Evolutionary conservation across 805 yeast genomes (phyloP).

Genomic region (Zygosaccharomyces gambellarensis): DNA sequence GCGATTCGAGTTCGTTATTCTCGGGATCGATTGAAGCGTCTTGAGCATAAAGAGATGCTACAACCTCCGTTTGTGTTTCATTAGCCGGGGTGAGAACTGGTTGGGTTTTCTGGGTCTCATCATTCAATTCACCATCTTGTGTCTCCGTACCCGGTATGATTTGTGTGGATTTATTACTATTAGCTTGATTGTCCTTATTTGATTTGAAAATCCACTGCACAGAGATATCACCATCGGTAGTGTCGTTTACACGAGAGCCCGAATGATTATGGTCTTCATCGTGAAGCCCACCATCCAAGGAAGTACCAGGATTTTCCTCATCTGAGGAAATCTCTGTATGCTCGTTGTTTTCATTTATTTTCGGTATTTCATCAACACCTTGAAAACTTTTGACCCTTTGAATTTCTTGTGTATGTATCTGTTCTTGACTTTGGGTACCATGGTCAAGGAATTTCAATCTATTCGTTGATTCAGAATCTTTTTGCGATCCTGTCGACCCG

Average conservation of each 20-base stretch:
- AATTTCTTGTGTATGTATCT: background rate
- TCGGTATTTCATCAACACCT: background rate
- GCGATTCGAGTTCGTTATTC: slow-evolving; percentile 1
- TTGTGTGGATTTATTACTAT: slow-evolving; percentile 21
- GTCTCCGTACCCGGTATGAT: slow-evolving; percentile 15
- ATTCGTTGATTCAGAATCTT: background rate
- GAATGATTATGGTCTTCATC: background rate
- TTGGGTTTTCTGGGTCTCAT: background rate
- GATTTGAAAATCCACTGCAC: slow-evolving; percentile 17
- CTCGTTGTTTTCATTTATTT: background rate
- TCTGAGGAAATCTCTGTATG: background rate
- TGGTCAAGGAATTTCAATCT: background rate
- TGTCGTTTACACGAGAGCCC: slow-evolving; percentile 16
- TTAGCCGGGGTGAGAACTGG: background rate
- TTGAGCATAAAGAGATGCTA: slow-evolving; percentile 7
- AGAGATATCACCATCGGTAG: slow-evolving; percentile 17
- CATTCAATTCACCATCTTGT: slow-evolving; percentile 6
- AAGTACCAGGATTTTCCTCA: background rate
- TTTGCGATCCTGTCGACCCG: background rate
- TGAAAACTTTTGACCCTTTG: background rate
- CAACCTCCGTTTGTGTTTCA: slow-evolving; percentile 12
- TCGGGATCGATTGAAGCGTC: background rate
- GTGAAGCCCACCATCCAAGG: background rate
- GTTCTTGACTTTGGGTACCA: background rate
- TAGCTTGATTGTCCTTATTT: slow-evolving; percentile 3